These are phyloP conservation scores for Populus pruinosa DNA, from an alignment of 345 rosid species.

Conservation along the genomic window DNA sequence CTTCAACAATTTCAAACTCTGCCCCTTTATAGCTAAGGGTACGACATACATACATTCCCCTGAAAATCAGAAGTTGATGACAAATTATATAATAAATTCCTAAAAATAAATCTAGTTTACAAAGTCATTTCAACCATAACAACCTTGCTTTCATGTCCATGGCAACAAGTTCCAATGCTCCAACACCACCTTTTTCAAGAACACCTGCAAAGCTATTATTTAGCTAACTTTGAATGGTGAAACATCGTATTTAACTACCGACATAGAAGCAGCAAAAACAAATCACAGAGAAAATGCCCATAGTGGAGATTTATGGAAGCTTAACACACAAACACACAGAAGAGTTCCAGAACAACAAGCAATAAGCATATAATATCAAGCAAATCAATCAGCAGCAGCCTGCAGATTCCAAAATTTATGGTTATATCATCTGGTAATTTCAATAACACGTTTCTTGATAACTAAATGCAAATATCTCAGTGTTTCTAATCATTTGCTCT, in stretches of 20 bases:
- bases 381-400: neutral
- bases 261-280: neutral
- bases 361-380: neutral
- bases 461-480: too few species aligned
- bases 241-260: neutral
- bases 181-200: conserved; percentile 96
- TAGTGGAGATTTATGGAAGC: neutral
- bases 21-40: conserved; percentile 95
- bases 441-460: too few species aligned
- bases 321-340: neutral
- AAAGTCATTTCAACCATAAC: conserved; percentile 19
- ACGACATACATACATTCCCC: conserved; percentile 99
- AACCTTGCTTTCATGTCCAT: conserved; percentile 99
- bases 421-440: too few species aligned
- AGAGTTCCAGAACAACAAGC: neutral
- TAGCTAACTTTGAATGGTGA: neutral
- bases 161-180: conserved; percentile 97
- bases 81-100: conserved; percentile 11
- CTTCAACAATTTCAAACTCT: conserved; percentile 92
- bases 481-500: too few species aligned
- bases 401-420: too few species aligned
- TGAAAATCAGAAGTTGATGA: conserved; percentile 29
- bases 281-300: neutral
- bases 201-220: conserved; percentile 51
- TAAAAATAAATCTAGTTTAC: neutral